These are phyloP conservation scores for Clarkia xantiana DNA, from an alignment of 345 rosid genomes.

Conservation along the genomic window DNA sequence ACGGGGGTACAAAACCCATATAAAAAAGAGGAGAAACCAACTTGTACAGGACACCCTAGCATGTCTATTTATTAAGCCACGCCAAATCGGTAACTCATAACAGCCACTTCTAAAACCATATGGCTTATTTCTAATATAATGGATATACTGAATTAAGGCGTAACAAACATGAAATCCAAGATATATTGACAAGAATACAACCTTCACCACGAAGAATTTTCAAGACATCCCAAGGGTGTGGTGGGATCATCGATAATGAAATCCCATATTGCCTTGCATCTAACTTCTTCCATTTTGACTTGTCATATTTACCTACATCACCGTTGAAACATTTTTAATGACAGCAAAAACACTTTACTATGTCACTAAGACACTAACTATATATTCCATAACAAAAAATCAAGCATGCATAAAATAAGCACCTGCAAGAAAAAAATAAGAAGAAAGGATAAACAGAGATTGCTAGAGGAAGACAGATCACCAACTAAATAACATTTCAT, in stretches of 20 bases:
- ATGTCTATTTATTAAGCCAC: too few relatives aligned
- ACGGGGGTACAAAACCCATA: too few relatives aligned
- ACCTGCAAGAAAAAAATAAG: too few relatives aligned
- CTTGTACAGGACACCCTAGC: too few relatives aligned
- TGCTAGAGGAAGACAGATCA: too few relatives aligned
- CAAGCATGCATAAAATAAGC: slow-evolving; percentile 7
- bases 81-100: too few relatives aligned
- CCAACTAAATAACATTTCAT: too few relatives aligned
- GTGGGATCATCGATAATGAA: slow-evolving; percentile 30
- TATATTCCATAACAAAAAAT: neutral
- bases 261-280: slow-evolving; percentile 35
- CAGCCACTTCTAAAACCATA: neutral
- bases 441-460: too few relatives aligned
- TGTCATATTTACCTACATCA: slow-evolving; percentile 22
- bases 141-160: neutral
- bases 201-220: slow-evolving; percentile 38
- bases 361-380: neutral
- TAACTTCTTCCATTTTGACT: slow-evolving; percentile 49
- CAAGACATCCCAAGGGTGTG: slow-evolving; percentile 38
- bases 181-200: slow-evolving; percentile 3
- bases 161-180: slow-evolving; percentile 1
- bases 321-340: neutral
- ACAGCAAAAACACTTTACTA: neutral
- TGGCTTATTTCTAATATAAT: neutral
- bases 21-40: too few relatives aligned